These are phyloP conservation scores for Tympanopsis confertula DNA, from an alignment of 2,329 filamentous ascomycete genomes.

Conservation along the genomic window DNA sequence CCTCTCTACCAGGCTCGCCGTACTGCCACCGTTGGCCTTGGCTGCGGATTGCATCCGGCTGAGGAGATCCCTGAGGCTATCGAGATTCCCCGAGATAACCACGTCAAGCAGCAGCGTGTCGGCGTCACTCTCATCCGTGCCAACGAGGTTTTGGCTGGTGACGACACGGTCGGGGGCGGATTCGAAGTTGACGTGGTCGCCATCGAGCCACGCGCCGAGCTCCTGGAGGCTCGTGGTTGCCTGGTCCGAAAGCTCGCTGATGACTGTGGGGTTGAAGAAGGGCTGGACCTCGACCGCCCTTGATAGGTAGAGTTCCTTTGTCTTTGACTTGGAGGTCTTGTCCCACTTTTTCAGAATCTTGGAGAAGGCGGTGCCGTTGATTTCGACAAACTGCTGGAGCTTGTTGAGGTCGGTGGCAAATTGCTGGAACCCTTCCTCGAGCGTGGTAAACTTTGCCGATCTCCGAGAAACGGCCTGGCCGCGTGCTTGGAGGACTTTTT, in stretches of 20 bases:
- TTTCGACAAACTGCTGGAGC: constrained; percentile 94
- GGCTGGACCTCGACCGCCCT: constrained; percentile 94
- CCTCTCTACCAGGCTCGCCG: constrained; percentile 48
- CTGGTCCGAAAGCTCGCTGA: constrained; percentile 91
- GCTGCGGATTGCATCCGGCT: constrained; percentile 49
- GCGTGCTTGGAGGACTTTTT: constrained; percentile 76
- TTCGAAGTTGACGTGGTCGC: constrained; percentile 80
- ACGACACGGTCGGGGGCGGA: constrained; percentile 47
- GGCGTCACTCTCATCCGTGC: constrained; percentile 77
- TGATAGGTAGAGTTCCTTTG: constrained; percentile 93
- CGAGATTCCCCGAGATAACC: constrained; percentile 69
- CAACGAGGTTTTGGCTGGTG: constrained; percentile 52
- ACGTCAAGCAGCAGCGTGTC: constrained; percentile 82
- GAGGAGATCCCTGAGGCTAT: constrained; percentile 71
- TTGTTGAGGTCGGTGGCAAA: constrained; percentile 96
- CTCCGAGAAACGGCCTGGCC: constrained; percentile 67
- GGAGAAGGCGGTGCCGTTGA: constrained; percentile 94
- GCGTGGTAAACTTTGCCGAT: constrained; percentile 83
- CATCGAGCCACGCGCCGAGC: constrained; percentile 91
- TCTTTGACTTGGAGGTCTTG: constrained; percentile 97
- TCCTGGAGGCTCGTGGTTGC: constrained; percentile 93
- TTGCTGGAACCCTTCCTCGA: constrained; percentile 94
- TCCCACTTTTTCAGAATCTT: constrained; percentile 99
- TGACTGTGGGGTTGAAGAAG: constrained; percentile 94
- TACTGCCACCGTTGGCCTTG: constrained; percentile 37